Percentiles rank a stretch among this genome's conserved stretches.
phyloP scores from a whole-genome alignment of 352 stramenopile species.

The Hyaloperonospora brassicae region DNA sequence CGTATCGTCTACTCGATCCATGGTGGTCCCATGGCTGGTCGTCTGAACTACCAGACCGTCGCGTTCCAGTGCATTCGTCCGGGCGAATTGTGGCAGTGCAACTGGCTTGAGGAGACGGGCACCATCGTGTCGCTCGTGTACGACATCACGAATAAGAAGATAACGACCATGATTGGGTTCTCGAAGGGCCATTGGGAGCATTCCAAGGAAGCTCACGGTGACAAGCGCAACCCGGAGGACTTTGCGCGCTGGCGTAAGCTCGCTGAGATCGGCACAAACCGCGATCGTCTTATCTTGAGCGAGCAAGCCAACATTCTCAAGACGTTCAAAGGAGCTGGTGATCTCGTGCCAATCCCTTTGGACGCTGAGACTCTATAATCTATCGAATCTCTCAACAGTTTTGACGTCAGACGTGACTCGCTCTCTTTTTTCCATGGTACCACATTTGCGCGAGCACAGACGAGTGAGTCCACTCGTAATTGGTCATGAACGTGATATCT shows the following conservation, averaged over 20 bases:
- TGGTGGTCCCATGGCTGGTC: slow-evolving; percentile 43
- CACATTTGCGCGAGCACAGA: too few relatives aligned
- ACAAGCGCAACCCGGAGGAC: slow-evolving; percentile 52
- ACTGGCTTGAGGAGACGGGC: slow-evolving; percentile 53
- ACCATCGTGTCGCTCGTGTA: slow-evolving; percentile 48
- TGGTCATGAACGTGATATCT: too few relatives aligned
- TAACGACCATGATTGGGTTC: slow-evolving; percentile 47
- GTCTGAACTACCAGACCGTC: slow-evolving; percentile 52
- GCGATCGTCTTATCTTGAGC: slow-evolving; percentile 41
- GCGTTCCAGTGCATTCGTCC: slow-evolving; percentile 49
- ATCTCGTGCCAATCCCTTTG: slow-evolving; percentile 39
- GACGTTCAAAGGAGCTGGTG: slow-evolving; percentile 29
- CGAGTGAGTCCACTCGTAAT: too few relatives aligned
- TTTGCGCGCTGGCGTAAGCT: slow-evolving; percentile 48
- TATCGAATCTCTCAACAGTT: background rate
- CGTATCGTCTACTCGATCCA: slow-evolving; percentile 56
- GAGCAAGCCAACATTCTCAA: slow-evolving; percentile 46
- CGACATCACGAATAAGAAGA: slow-evolving; percentile 42
- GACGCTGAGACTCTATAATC: slow-evolving; percentile 40
- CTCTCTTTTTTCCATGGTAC: too few relatives aligned
- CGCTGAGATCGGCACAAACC: slow-evolving; percentile 36
- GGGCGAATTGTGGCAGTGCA: slow-evolving; percentile 52
- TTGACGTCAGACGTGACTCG: too few relatives aligned
- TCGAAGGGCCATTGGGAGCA: slow-evolving; percentile 54
- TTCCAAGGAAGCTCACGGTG: slow-evolving; percentile 34